Conservation (phyloP, 164 flowering plant species). For the Brasenia schreberi region DNA sequence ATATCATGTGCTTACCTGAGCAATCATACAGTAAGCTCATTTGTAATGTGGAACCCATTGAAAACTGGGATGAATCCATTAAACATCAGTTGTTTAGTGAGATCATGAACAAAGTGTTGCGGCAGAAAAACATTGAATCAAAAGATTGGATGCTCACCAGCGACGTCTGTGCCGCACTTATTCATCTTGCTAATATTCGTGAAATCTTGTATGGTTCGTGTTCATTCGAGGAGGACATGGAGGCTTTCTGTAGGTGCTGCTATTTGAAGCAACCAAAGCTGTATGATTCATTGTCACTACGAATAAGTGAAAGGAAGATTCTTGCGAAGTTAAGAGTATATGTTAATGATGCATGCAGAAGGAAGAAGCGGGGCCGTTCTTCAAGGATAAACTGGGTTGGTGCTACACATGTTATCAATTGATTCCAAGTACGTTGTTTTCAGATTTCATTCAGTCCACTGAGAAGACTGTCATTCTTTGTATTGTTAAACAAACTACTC, state of each 20-base stretch:
- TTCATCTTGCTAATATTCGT: slow-evolving; percentile 56
- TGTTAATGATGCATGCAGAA: slow-evolving; percentile 19
- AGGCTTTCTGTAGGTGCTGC: slow-evolving; percentile 24
- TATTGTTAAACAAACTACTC: not conserved
- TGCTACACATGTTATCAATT: not conserved
- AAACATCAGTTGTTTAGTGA: not conserved
- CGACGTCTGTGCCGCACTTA: slow-evolving; percentile 44
- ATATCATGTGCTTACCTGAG: slow-evolving; percentile 48
- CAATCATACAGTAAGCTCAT: slow-evolving; percentile 37
- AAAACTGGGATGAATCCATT: not conserved
- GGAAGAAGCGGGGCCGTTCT: not conserved
- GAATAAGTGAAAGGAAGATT: slow-evolving; percentile 69
- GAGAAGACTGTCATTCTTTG: not conserved
- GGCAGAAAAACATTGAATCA: slow-evolving; percentile 16
- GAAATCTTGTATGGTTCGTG: slow-evolving; percentile 44
- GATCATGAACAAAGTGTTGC: not conserved
- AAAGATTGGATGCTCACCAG: slow-evolving; percentile 35
- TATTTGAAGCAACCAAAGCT: slow-evolving; percentile 28
- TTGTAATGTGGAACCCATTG: slow-evolving; percentile 16
- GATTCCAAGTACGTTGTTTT: no score
- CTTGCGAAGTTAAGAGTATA: slow-evolving; percentile 43
- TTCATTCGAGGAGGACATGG: slow-evolving; percentile 43
- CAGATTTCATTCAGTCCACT: not conserved
- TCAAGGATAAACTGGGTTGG: not conserved
- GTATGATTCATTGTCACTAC: slow-evolving; percentile 59